Evolutionary conservation across 75 land plant genomes (phyloP).

Genomic region (Gnetum montanum): DNA sequence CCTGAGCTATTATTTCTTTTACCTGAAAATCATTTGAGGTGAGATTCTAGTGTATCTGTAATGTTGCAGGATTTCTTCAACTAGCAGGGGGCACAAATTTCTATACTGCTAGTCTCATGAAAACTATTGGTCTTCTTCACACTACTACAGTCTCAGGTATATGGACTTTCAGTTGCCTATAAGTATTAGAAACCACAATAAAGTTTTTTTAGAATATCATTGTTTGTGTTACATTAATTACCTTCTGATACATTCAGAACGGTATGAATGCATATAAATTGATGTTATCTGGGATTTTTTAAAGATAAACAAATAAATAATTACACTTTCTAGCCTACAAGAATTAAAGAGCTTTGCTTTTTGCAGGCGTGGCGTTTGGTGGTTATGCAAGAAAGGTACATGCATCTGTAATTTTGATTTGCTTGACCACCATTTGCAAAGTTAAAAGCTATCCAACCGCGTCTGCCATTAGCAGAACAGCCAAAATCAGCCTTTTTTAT

Average conservation of each 20-base stretch:
- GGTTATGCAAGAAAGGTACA: slow-evolving; percentile 92
- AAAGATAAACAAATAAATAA: too few relatives aligned
- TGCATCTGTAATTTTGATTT: background rate
- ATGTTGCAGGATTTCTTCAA: slow-evolving; percentile 68
- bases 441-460: background rate
- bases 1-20: too few relatives aligned
- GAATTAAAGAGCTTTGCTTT: too few relatives aligned
- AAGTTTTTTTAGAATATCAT: too few relatives aligned
- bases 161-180: too few relatives aligned
- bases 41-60: background rate
- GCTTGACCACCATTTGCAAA: background rate
- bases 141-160: slow-evolving; percentile 12
- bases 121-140: slow-evolving; percentile 46
- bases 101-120: slow-evolving; percentile 61
- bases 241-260: too few relatives aligned
- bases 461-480: background rate
- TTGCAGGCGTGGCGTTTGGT: slow-evolving; percentile 83
- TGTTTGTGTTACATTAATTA: too few relatives aligned
- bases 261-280: too few relatives aligned
- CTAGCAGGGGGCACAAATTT: slow-evolving; percentile 90
- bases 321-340: too few relatives aligned
- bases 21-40: too few relatives aligned
- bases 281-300: too few relatives aligned
- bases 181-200: too few relatives aligned
- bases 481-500: background rate